These are phyloP conservation scores for Phaseolus coccineus DNA, from an alignment of 331 rosid genomes.

Conservation along the genomic window DNA sequence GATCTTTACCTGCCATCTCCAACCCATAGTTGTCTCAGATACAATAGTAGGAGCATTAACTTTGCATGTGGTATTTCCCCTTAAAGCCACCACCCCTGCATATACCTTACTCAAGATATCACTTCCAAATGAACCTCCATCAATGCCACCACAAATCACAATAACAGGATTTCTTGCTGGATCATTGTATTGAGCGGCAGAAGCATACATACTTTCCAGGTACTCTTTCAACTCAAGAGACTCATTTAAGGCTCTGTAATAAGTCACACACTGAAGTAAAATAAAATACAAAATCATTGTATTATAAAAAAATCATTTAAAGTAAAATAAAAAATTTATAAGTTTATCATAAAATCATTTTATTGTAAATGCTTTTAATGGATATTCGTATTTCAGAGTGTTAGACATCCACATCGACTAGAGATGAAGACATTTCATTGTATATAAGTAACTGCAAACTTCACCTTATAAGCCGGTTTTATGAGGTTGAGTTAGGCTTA, in stretches of 20 bases:
- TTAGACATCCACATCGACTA: too few species aligned
- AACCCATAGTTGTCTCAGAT: slow-evolving; percentile 50
- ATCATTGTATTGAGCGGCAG: slow-evolving; percentile 59
- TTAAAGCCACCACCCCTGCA: slow-evolving; percentile 53
- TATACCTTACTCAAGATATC: slow-evolving; percentile 52
- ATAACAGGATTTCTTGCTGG: slow-evolving; percentile 63
- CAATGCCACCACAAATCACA: slow-evolving; percentile 60
- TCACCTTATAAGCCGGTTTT: too few species aligned
- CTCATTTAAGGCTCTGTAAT: slow-evolving; percentile 46
- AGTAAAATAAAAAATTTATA: too few species aligned
- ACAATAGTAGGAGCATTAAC: slow-evolving; percentile 2
- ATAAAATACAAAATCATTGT: too few species aligned
- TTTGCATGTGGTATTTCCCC: slow-evolving; percentile 51
- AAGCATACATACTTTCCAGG: not conserved
- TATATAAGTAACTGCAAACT: too few species aligned
- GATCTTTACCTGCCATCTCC: slow-evolving; percentile 68
- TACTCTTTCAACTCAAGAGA: slow-evolving; percentile 41
- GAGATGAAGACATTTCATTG: too few species aligned
- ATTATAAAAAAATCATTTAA: too few species aligned
- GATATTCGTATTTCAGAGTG: too few species aligned
- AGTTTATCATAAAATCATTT: too few species aligned
- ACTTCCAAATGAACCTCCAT: slow-evolving; percentile 45
- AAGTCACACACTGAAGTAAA: not conserved
- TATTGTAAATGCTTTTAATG: too few species aligned
- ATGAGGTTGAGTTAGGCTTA: too few species aligned